A percentile compares a stretch with the other conserved stretches of the same genome.
Conservation (phyloP, 2,329 filamentous ascomycete species). For the Pezicula neosporulosa region DNA sequence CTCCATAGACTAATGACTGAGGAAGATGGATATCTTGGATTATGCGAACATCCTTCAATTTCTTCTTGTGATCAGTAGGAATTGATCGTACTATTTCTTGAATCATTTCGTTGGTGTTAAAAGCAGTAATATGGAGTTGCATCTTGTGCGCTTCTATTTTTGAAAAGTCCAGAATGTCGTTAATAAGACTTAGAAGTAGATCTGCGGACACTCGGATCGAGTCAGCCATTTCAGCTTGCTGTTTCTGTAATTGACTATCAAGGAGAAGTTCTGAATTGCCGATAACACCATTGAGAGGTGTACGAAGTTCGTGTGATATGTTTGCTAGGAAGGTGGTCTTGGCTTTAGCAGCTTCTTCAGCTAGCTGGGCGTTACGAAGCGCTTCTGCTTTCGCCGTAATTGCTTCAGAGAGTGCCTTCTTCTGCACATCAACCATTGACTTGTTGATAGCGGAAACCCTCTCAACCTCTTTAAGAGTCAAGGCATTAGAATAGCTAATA, state of each 20-base stretch:
- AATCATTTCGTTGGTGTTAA: slow-evolving; percentile 64
- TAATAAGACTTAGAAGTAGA: slow-evolving; percentile 85
- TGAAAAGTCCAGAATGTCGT: slow-evolving; percentile 93
- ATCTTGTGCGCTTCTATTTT: slow-evolving; percentile 89
- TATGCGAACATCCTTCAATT: slow-evolving; percentile 59
- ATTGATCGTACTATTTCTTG: slow-evolving; percentile 63
- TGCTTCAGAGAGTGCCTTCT: slow-evolving; percentile 68
- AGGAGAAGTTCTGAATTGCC: slow-evolving; percentile 82
- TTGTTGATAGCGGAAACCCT: slow-evolving; percentile 76
- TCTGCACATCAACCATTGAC: slow-evolving; percentile 75
- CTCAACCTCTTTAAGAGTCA: slow-evolving; percentile 67
- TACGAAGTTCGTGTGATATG: slow-evolving; percentile 78
- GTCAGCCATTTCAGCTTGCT: slow-evolving; percentile 82
- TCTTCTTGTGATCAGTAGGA: slow-evolving; percentile 60
- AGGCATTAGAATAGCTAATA: slow-evolving; percentile 66
- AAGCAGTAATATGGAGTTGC: slow-evolving; percentile 71
- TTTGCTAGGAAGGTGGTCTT: slow-evolving; percentile 80
- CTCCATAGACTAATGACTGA: slow-evolving; percentile 62
- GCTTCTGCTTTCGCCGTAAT: slow-evolving; percentile 74
- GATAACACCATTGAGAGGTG: slow-evolving; percentile 83
- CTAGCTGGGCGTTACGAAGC: slow-evolving; percentile 74
- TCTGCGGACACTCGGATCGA: slow-evolving; percentile 88
- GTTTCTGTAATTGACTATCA: slow-evolving; percentile 69
- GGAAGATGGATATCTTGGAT: slow-evolving; percentile 70
- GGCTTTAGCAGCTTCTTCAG: slow-evolving; percentile 78